Evolutionary conservation across 2,329 filamentous ascomycete species (phyloP).

Genomic region (Colletotrichum caudatum): DNA sequence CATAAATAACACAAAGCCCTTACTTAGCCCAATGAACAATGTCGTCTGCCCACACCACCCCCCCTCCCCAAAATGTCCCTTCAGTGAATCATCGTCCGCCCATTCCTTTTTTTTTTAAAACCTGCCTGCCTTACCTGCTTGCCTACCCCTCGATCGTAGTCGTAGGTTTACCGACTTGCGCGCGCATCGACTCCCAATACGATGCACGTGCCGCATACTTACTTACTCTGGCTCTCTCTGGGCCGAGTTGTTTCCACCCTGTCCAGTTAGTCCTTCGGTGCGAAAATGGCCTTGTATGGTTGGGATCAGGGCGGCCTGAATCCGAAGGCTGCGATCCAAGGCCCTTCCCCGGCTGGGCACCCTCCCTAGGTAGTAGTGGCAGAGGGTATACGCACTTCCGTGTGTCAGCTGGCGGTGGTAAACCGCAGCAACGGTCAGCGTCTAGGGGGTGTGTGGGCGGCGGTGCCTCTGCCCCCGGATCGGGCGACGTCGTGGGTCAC

Average conservation of each 20-base stretch:
- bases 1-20: conserved; percentile 20
- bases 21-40: conserved; percentile 4
- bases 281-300: conserved; percentile 2
- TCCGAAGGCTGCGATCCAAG: neutral
- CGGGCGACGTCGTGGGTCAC: conserved; percentile 38
- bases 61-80: neutral
- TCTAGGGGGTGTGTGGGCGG: neutral
- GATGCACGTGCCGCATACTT: conserved; percentile 30
- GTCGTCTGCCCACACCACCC: no score
- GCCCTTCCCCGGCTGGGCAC: neutral
- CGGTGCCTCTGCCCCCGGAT: conserved; percentile 29
- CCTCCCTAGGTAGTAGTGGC: no score
- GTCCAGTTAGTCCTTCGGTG: conserved; percentile 27
- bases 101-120: neutral
- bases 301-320: neutral
- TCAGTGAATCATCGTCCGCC: neutral
- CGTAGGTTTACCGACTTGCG: conserved; percentile 4
- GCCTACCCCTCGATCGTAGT: conserved; percentile 24
- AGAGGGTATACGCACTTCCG: conserved; percentile 11
- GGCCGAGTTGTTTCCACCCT: neutral
- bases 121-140: neutral
- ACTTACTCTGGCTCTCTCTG: conserved; percentile 12
- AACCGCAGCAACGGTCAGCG: conserved; percentile 18
- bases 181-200: neutral
- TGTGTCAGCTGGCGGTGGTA: conserved; percentile 35